phyloP scores from a whole-genome alignment of 1,139 yeast genomes.

The Hansenula lynferdii region DNA sequence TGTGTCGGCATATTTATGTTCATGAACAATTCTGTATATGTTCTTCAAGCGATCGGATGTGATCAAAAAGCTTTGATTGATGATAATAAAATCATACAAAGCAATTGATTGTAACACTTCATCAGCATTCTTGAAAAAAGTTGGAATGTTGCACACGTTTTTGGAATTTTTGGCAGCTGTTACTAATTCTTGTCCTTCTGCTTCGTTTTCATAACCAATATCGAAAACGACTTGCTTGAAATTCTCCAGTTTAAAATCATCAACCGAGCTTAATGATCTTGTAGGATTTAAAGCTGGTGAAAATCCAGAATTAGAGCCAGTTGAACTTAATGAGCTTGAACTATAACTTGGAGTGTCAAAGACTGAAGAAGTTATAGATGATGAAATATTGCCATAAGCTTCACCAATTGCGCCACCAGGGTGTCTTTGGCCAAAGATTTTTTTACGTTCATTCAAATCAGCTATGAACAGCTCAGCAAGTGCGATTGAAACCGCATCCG shows the following conservation, averaged over 20 bases:
- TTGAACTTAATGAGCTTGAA: constrained; percentile 8
- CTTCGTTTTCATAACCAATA: constrained; percentile 12
- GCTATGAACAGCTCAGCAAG: constrained; percentile 61
- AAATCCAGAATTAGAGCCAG: not conserved
- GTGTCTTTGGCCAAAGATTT: constrained; percentile 63
- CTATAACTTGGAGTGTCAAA: constrained; percentile 7
- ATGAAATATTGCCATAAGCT: constrained; percentile 23
- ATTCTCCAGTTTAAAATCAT: constrained; percentile 1
- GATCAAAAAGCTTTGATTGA: constrained; percentile 8
- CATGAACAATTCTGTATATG: constrained; percentile 15
- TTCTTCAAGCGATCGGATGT: constrained; percentile 11
- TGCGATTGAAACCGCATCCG: constrained; percentile 76
- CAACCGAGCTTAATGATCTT: constrained; percentile 9
- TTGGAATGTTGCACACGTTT: constrained; percentile 7
- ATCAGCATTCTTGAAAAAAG: constrained; percentile 22
- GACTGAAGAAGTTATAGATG: constrained; percentile 2
- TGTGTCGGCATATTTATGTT: constrained; percentile 8
- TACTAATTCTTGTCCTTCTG: constrained; percentile 9
- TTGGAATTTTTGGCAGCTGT: constrained; percentile 8
- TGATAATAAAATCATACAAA: constrained; percentile 29
- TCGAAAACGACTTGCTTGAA: constrained; percentile 15
- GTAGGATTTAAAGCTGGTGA: constrained; percentile 5
- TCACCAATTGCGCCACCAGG: constrained; percentile 92
- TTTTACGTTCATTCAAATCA: constrained; percentile 49
- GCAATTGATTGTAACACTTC: constrained; percentile 25